phyloP scores from a whole-genome alignment of 164 flowering plant species.

The Dillenia suffruticosa region DNA sequence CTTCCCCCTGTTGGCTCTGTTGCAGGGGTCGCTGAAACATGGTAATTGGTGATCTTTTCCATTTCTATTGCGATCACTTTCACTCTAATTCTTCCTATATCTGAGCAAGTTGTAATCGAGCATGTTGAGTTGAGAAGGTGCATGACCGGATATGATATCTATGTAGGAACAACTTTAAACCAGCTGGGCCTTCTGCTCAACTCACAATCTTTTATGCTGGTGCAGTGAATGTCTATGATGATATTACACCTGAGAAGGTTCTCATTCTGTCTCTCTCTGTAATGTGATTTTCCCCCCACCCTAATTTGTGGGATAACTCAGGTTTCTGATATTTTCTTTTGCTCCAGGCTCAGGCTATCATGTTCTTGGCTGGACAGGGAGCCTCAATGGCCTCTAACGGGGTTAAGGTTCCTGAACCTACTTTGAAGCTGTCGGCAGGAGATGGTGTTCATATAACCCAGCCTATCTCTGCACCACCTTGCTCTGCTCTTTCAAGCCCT shows the following conservation, averaged over 20 bases:
- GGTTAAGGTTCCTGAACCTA: conserved; percentile 35
- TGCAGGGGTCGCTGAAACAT: conserved; percentile 33
- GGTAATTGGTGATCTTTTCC: conserved; percentile 26
- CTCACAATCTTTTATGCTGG: conserved; percentile 86
- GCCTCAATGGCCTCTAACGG: conserved; percentile 25
- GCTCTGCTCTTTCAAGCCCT: conserved; percentile 62
- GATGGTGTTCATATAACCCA: conserved; percentile 43
- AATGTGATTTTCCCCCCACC: neutral
- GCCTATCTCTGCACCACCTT: conserved; percentile 25
- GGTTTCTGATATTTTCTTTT: neutral
- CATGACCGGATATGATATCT: conserved; percentile 6
- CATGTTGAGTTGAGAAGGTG: neutral
- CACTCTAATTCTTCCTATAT: neutral
- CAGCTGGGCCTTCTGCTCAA: conserved; percentile 42
- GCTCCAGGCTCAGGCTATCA: conserved; percentile 81
- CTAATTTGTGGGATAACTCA: neutral
- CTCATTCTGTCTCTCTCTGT: conserved; percentile 5
- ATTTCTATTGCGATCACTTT: neutral
- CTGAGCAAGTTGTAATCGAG: neutral
- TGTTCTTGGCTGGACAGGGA: conserved; percentile 81
- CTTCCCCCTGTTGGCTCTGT: conserved; percentile 14
- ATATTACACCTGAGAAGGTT: conserved; percentile 86
- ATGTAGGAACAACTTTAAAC: conserved; percentile 40
- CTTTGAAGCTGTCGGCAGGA: conserved; percentile 23
- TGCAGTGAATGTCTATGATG: conserved; percentile 63